These are phyloP conservation scores for Graphilbum ipis-grandicollis DNA, from an alignment of 2,329 filamentous ascomycete species.

Conservation along the genomic window DNA sequence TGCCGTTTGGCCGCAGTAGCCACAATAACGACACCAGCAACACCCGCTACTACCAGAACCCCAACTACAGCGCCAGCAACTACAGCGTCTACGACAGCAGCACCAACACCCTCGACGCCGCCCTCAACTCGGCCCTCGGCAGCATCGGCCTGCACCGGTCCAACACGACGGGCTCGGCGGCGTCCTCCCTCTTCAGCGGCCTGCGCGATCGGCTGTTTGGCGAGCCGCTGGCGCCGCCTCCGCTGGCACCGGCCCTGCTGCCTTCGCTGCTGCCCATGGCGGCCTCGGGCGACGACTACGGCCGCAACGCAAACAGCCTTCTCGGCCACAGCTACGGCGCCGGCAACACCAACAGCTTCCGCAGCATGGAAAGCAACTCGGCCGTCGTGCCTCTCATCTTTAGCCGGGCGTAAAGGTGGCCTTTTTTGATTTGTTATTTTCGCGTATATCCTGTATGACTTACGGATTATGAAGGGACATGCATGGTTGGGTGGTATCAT, in stretches of 20 bases:
- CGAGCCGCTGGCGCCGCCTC: constrained; percentile 3
- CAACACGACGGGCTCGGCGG: background rate
- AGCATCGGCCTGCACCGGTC: background rate
- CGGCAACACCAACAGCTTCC: background rate
- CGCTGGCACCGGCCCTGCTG: background rate
- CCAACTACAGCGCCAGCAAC: no score
- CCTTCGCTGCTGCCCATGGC: background rate
- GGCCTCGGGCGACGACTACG: background rate
- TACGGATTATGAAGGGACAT: no score
- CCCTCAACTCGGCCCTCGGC: constrained; percentile 5
- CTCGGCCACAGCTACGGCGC: background rate
- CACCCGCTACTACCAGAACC: no score
- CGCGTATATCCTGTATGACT: no score
- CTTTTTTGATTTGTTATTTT: no score
- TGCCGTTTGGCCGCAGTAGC: background rate
- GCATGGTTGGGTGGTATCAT: no score
- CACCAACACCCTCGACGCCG: background rate
- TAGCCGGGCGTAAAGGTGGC: constrained; percentile 25
- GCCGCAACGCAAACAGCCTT: background rate
- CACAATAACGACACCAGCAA: no score
- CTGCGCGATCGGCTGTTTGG: constrained; percentile 24
- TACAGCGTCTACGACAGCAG: no score
- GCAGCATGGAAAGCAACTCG: constrained; percentile 31
- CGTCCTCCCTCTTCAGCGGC: constrained; percentile 17
- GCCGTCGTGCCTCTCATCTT: constrained; percentile 44